A percentile compares a stretch with the other conserved stretches of the same genome.
These are phyloP conservation scores for Pseudophaeomoniella oleicola DNA, from an alignment of 2,329 filamentous ascomycete species.

Conservation along the genomic window DNA sequence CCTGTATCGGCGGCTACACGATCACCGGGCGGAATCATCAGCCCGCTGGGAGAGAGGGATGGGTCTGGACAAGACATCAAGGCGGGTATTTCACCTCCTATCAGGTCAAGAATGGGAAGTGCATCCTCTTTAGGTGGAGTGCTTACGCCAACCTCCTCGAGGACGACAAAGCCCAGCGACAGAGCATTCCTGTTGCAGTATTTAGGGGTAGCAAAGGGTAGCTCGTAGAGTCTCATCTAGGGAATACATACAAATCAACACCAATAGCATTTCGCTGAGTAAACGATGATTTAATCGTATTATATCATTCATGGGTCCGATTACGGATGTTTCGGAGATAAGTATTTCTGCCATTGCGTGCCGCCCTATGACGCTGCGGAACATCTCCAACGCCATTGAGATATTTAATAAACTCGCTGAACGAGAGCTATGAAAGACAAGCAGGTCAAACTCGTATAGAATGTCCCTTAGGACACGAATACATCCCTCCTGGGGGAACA, in stretches of 20 bases:
- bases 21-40: slow-evolving; percentile 7
- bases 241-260: no score
- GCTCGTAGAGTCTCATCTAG: no score
- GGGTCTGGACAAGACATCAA: slow-evolving; percentile 7
- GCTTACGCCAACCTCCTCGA: slow-evolving; percentile 33
- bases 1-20: not conserved
- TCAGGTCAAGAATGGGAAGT: slow-evolving; percentile 11
- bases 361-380: not conserved
- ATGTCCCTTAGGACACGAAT: no score
- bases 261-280: no score
- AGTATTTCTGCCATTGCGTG: not conserved
- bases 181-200: slow-evolving; percentile 65
- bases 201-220: slow-evolving; percentile 38
- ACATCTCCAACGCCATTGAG: no score
- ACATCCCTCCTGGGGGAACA: no score
- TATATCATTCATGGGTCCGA: no score
- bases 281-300: no score
- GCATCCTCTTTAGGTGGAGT: slow-evolving; percentile 17
- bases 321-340: no score
- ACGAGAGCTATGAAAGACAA: no score
- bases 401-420: no score
- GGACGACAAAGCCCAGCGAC: slow-evolving; percentile 48
- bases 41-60: slow-evolving; percentile 8
- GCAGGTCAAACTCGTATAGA: no score
- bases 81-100: slow-evolving; percentile 8